Base-by-base conservation (phyloP, 1,284 basidiomycete species). In the Cerrena zonata region DNA sequence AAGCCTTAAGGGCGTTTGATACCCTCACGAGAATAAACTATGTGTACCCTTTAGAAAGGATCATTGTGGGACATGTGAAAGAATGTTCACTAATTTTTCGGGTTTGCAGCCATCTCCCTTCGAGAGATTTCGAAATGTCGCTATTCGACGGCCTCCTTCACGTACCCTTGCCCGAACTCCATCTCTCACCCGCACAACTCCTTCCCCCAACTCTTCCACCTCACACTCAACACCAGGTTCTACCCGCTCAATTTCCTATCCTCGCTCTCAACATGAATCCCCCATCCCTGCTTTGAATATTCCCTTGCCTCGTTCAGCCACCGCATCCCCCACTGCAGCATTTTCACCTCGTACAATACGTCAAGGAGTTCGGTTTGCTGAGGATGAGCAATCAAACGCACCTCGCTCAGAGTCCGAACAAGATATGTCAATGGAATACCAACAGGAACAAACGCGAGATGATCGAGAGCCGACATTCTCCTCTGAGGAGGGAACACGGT, bases 121-220 rank as follows among this genome's bases (percentile, higher is more conserved):
- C 41, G 78, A 84, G 59, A 86, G 79, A 58, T 78, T 78, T 64
- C 80, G 82, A 3, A 82, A 88, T 58, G 77, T 86, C 27, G 75
- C 77, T 5, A 58, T 83, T 47, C 75, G 84, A 23, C 75, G 73
- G 51, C 75, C 78, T 7, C 63, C 77, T 19, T 65, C 74, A 15
- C 76, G 82, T 21, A 74, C 74, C 22, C 30, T 34, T 34, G 30
- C 30, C 15, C 78, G 86, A n/a, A 88, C 85, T 5, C 86, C 86
- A 2, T 87, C 86, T 4, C 72, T 89, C 10, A 79, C 86, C 2
- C 48, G 30, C 45, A 41, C 45, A 5, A 76, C 78, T 0, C 76
- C 82, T 21, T 85, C 86, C 1, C 77, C 69, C 0, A 77, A 82
- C 3, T 86, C 86, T 0, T 76, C 82, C 0, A 65, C 77, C 0